Percentiles rank a stretch among this genome's conserved stretches.
Evolutionary conservation across 441 rosid species (phyloP).

Genomic region (Populus hybrid): DNA sequence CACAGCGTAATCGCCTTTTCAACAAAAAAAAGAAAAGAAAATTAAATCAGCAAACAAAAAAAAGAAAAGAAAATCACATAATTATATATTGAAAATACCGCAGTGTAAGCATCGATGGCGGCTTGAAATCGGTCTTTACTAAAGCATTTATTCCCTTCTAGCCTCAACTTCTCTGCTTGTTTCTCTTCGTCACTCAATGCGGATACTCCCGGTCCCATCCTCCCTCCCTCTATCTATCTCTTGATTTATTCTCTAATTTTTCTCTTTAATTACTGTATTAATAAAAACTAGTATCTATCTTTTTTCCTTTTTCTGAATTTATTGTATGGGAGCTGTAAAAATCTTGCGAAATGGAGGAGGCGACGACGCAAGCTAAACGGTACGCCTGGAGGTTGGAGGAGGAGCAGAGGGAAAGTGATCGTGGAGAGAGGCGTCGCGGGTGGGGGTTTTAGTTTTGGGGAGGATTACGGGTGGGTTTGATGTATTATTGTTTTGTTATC

Average conservation of each 20-base stretch:
- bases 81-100: slow-evolving; percentile 37
- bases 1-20: slow-evolving; percentile 75
- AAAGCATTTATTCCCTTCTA: slow-evolving; percentile 63
- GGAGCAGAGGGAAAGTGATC: not conserved
- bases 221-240: not conserved
- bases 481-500: not conserved
- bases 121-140: slow-evolving; percentile 74
- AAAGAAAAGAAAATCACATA: not conserved
- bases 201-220: slow-evolving; percentile 32
- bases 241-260: not conserved
- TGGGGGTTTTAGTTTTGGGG: not conserved
- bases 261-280: not conserved
- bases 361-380: not conserved
- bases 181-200: slow-evolving; percentile 41
- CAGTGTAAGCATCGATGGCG: slow-evolving; percentile 94
- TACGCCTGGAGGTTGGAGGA: not conserved
- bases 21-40: not conserved
- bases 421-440: not conserved
- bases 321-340: not conserved
- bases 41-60: not conserved
- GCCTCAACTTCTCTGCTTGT: slow-evolving; percentile 72
- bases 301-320: not conserved
- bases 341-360: not conserved
- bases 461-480: not conserved
- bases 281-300: too few relatives aligned